Evolutionary conservation across 2,329 filamentous ascomycete species (phyloP).

Genomic region (Botrytis cinerea): DNA sequence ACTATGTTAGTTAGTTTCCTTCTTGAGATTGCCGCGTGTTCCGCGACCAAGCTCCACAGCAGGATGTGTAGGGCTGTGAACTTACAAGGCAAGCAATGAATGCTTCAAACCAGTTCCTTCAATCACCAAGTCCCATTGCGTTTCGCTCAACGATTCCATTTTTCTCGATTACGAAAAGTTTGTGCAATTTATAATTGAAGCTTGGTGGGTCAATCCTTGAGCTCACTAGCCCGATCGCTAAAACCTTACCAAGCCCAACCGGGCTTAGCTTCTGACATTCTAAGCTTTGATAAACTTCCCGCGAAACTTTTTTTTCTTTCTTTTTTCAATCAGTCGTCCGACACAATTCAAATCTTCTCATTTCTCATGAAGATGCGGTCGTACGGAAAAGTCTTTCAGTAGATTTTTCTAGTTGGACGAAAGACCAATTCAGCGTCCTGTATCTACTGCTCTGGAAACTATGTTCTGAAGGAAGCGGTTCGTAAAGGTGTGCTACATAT

Average conservation of each 20-base stretch:
- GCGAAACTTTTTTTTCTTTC: constrained; percentile 32
- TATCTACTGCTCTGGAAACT: constrained; percentile 85
- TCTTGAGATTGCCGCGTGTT: constrained; percentile 31
- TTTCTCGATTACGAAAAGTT: constrained; percentile 27
- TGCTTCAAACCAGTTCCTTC: constrained; percentile 76
- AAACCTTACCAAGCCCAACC: neutral
- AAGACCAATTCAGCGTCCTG: constrained; percentile 69
- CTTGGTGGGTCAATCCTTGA: constrained; percentile 18
- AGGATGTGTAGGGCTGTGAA: constrained; percentile 25
- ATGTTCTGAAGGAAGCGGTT: constrained; percentile 76
- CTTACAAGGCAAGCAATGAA: constrained; percentile 76
- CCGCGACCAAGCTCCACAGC: neutral
- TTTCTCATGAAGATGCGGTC: constrained; percentile 41
- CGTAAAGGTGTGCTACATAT: constrained; percentile 74
- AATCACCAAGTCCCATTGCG: constrained; percentile 78
- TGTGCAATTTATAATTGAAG: constrained; percentile 25
- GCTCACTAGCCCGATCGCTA: constrained; percentile 21
- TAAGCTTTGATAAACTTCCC: constrained; percentile 25
- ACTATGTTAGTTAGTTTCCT: constrained; percentile 73
- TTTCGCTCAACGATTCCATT: constrained; percentile 76
- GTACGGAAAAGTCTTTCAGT: constrained; percentile 54
- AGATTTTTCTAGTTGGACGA: constrained; percentile 59
- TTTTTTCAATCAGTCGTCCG: constrained; percentile 45
- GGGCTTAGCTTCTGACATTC: constrained; percentile 28
- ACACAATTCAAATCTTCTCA: constrained; percentile 44